phyloP scores from a whole-genome alignment of 2,329 filamentous ascomycete species.

The Madurella mycetomatis region DNA sequence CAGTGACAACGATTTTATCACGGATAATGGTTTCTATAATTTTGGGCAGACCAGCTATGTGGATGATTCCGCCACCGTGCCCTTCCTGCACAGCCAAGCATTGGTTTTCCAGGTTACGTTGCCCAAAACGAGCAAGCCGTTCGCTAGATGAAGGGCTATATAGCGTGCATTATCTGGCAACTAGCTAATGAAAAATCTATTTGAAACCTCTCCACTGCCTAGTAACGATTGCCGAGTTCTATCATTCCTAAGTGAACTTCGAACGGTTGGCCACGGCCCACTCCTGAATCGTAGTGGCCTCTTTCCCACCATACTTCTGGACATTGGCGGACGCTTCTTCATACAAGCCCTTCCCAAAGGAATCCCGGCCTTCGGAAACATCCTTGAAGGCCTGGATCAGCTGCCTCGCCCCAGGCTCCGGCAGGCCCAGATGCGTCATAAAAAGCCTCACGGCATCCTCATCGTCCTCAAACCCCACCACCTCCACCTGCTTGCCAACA shows the following conservation, averaged over 20 bases:
- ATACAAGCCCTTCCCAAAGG: neutral
- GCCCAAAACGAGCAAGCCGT: conserved; percentile 26
- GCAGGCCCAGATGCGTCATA: neutral
- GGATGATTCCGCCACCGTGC: conserved; percentile 39
- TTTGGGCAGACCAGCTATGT: conserved; percentile 51
- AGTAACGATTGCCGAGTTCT: too few relatives aligned
- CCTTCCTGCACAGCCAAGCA: conserved; percentile 53
- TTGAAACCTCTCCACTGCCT: too few relatives aligned
- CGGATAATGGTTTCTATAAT: conserved; percentile 57
- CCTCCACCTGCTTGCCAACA: neutral
- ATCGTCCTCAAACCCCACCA: neutral
- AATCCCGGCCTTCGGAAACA: neutral
- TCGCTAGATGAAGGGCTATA: conserved; percentile 7
- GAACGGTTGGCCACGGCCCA: neutral
- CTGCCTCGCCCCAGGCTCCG: neutral
- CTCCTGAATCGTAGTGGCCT: neutral
- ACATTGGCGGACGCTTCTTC: neutral
- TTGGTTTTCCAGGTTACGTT: conserved; percentile 56
- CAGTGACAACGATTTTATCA: conserved; percentile 73
- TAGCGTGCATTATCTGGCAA: too few relatives aligned
- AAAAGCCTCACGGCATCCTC: neutral
- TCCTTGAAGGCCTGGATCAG: neutral
- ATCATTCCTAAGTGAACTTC: too few relatives aligned
- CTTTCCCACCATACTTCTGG: neutral
- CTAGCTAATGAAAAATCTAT: too few relatives aligned